Conservation (phyloP, 768 basidiomycete genomes). For the Hericium erinaceus region DNA sequence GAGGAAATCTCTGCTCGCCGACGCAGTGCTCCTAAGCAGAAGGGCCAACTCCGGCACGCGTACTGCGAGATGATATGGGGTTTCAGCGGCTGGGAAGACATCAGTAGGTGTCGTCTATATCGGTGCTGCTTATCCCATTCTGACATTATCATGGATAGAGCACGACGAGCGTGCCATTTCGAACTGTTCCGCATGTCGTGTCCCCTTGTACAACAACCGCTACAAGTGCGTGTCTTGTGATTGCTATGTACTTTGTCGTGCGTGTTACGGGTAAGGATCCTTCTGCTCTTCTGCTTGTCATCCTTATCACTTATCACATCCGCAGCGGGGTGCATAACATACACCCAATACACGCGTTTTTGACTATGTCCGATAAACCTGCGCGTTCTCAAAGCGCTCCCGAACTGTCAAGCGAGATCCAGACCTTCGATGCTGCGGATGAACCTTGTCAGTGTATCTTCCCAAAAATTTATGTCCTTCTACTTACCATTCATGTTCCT, state of each 20-base stretch:
- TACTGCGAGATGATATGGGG: conserved; percentile 87
- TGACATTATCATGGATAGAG: conserved; percentile 32
- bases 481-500: neutral
- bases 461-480: neutral
- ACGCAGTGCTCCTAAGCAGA: conserved; percentile 58
- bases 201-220: conserved; percentile 47
- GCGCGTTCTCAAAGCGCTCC: conserved; percentile 31
- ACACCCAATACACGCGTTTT: conserved; percentile 83
- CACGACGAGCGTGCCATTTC: conserved; percentile 58
- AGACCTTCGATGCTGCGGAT: conserved; percentile 2
- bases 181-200: conserved; percentile 76
- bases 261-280: conserved; percentile 62
- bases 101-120: conserved; percentile 46
- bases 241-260: conserved; percentile 73
- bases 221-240: conserved; percentile 82
- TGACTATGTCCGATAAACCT: conserved; percentile 64
- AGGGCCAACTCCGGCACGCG: conserved; percentile 74
- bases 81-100: conserved; percentile 74
- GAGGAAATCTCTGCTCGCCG: conserved; percentile 47
- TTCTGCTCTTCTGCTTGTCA: neutral
- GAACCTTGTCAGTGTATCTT: conserved; percentile 8
- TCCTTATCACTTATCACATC: conserved; percentile 3
- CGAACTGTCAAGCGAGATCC: conserved; percentile 21
- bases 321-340: conserved; percentile 82
- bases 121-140: conserved; percentile 1